Conservation (phyloP, 495 filamentous ascomycete genomes). For the Gamarada debralockiae region DNA sequence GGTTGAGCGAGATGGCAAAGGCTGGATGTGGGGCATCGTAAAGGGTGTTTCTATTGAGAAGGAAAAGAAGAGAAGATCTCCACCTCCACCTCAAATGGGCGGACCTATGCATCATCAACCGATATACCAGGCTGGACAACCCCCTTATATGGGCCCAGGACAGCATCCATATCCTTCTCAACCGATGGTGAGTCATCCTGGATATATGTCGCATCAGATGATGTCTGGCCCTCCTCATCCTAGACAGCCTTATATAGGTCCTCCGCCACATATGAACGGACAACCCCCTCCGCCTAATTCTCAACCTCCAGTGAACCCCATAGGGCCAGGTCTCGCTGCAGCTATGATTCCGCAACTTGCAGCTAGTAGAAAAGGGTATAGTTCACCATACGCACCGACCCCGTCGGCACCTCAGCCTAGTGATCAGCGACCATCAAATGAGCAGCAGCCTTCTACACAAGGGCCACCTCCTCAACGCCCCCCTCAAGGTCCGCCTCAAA, state of each 20-base stretch:
- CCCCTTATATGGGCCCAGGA: conserved; percentile 15
- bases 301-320: not conserved
- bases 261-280: conserved; percentile 16
- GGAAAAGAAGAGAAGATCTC: conserved; percentile 60
- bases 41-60: conserved; percentile 63
- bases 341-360: conserved; percentile 17
- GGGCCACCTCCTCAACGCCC: not conserved
- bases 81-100: conserved; percentile 40
- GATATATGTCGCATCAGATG: conserved; percentile 12
- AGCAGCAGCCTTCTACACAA: not conserved
- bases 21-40: conserved; percentile 65
- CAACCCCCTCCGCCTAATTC: conserved; percentile 4
- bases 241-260: conserved; percentile 19
- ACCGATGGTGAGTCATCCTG: conserved; percentile 20
- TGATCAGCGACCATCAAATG: not conserved
- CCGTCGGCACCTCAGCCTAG: conserved; percentile 4
- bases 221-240: conserved; percentile 9
- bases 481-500: not conserved
- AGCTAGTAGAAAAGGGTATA: conserved; percentile 14
- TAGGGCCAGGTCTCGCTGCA: conserved; percentile 7
- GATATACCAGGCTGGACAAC: conserved; percentile 20
- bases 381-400: conserved; percentile 25
- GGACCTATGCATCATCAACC: conserved; percentile 22
- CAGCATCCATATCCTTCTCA: conserved; percentile 13
- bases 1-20: conserved; percentile 69